Evolutionary conservation across 805 yeast species (phyloP), one percentile per base, ranked within the genome.

Genomic region (Danielia reshetovae): DNA sequence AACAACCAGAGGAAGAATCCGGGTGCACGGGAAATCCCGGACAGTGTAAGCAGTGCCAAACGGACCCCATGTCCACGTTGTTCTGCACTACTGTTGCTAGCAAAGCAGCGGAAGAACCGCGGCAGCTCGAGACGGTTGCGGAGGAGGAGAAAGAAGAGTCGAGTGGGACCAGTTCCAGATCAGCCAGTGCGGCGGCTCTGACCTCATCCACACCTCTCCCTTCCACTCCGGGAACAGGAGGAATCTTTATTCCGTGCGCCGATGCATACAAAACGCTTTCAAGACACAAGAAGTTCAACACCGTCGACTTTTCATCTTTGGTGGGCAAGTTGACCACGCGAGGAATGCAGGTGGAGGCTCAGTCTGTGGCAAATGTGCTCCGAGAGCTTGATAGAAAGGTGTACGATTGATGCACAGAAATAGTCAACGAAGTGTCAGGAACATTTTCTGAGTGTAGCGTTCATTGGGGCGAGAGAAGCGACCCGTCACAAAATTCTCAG

Each of bases 261-360:
- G 95, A 88, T 50, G 96, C 96, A 0, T 88, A 86, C 61, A 83
- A 81, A 59, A 85, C 95, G 2, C 70, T 89, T 33, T 79, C 89
- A 21, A 68, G 95, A 38, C 96, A 87, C 57, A 81, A 82, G 50
- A 77, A 79, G 46, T 86, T 86, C 60, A 73, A 75, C 38, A 67
- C 76, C 6, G 85, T 81, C 13, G 93, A 85, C 43, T 77, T 86
- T 51, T 75, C 83, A 35, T 75, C 79, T 2, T 65, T 86, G 42
- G 88, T 86, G 4, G 84, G 84, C 10, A 77, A 81, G 48, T 69
- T 87, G 45, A 77, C 82, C 19, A 84, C 94, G 1, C 68, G 83
- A 43, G 96, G 95, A 3, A 84, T 85, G 82, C 86, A 82, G 50
- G 95, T 88, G 30, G 96, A 88, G 52, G 95, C 85, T n/a, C 86